Evolutionary conservation across 1,139 yeast genomes (phyloP).

Genomic region (Yarrowia galli): DNA sequence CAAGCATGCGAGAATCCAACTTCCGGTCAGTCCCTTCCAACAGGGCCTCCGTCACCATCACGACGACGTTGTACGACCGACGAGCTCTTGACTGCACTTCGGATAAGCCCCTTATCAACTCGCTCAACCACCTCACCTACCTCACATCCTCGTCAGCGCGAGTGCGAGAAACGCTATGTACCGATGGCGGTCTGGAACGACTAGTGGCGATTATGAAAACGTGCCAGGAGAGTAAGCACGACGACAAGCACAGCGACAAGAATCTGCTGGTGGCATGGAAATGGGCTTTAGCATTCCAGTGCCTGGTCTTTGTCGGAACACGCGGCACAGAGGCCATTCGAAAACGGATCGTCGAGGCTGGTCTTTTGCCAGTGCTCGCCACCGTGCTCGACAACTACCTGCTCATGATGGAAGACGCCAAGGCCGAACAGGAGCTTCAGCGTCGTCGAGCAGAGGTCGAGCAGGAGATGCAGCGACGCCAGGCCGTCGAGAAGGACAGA

Average conservation of each 20-base stretch:
- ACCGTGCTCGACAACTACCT: slow-evolving; percentile 89
- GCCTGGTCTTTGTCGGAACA: slow-evolving; percentile 88
- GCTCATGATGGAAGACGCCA: slow-evolving; percentile 42
- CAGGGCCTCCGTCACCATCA: slow-evolving; percentile 88
- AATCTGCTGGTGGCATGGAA: slow-evolving; percentile 80
- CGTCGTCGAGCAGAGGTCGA: slow-evolving; percentile 29
- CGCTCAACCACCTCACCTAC: slow-evolving; percentile 86
- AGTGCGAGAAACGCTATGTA: slow-evolving; percentile 85
- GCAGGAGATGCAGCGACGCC: slow-evolving; percentile 29
- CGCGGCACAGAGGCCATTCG: slow-evolving; percentile 89
- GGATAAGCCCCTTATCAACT: slow-evolving; percentile 88
- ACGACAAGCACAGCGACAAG: slow-evolving; percentile 39
- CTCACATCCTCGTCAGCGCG: slow-evolving; percentile 85
- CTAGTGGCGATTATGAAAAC: slow-evolving; percentile 85
- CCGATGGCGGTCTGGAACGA: slow-evolving; percentile 92
- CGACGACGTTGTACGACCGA: slow-evolving; percentile 87
- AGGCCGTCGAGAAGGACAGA: slow-evolving; percentile 19
- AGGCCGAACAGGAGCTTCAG: slow-evolving; percentile 37
- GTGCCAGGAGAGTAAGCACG: slow-evolving; percentile 56
- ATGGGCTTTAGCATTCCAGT: slow-evolving; percentile 95
- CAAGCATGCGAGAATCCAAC: slow-evolving; percentile 85
- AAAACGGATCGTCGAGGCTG: slow-evolving; percentile 87
- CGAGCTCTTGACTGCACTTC: slow-evolving; percentile 91
- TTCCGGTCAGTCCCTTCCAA: slow-evolving; percentile 79
- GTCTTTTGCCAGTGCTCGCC: slow-evolving; percentile 87